Evolutionary conservation across 441 rosid species (phyloP).

Genomic region (Adansonia gregorii): DNA sequence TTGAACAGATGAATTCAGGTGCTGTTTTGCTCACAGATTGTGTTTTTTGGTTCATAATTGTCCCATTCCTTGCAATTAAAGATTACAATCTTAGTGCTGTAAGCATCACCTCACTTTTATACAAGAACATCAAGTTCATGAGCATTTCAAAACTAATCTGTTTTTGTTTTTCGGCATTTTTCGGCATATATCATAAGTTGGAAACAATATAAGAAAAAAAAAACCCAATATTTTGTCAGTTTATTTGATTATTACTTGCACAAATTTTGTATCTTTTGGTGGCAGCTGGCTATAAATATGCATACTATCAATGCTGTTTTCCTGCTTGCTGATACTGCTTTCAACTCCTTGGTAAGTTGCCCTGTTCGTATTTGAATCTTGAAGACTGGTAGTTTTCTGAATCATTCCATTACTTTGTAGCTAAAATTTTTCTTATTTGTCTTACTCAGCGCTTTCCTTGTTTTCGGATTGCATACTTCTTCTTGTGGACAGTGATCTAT

Average conservation of each 20-base stretch:
- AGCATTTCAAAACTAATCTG: not conserved
- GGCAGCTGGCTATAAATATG: slow-evolving; percentile 82
- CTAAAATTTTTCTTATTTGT: not conserved
- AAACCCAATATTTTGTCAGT: not conserved
- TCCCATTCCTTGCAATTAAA: slow-evolving; percentile 88
- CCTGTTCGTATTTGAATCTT: not conserved
- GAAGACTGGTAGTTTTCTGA: not conserved
- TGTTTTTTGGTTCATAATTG: slow-evolving; percentile 91
- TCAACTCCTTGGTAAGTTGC: slow-evolving; percentile 76
- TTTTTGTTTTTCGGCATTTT: too few relatives aligned
- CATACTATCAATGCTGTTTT: slow-evolving; percentile 82
- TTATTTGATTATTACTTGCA: not conserved
- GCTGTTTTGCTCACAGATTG: slow-evolving; percentile 95
- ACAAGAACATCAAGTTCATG: not conserved
- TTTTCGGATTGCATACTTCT: slow-evolving; percentile 92
- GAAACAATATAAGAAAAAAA: not conserved
- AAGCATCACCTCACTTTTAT: slow-evolving; percentile 38
- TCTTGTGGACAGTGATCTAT: slow-evolving; percentile 77
- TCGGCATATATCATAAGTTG: not conserved
- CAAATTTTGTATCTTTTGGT: slow-evolving; percentile 1
- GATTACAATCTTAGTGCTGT: slow-evolving; percentile 75
- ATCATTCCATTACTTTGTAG: not conserved
- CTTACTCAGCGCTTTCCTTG: slow-evolving; percentile 75
- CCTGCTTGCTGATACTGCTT: slow-evolving; percentile 77
- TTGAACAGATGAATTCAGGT: slow-evolving; percentile 85